phyloP scores from a whole-genome alignment of 331 rosid genomes.

The Spiraea crenata region DNA sequence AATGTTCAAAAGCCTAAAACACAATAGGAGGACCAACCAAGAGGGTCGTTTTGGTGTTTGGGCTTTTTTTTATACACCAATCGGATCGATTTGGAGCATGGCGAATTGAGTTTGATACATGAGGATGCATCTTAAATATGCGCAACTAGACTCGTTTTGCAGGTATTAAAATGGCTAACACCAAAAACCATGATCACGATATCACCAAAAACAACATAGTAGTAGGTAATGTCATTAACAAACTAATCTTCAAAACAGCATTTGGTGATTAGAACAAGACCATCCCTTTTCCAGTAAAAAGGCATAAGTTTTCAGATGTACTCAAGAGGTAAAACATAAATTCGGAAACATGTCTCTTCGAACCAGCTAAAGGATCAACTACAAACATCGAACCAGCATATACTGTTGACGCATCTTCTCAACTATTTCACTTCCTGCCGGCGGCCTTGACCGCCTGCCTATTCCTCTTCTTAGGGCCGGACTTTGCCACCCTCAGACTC shows the following conservation, averaged over 20 bases:
- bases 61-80: too few relatives aligned
- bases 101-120: too few relatives aligned
- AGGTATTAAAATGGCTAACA: neutral
- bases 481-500: slow-evolving; percentile 31
- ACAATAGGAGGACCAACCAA: too few relatives aligned
- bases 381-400: neutral
- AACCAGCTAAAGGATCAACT: neutral
- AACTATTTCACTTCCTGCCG: slow-evolving; percentile 31
- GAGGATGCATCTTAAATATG: too few relatives aligned
- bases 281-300: neutral
- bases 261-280: neutral
- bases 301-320: neutral
- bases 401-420: neutral
- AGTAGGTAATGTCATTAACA: neutral
- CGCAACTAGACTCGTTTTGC: too few relatives aligned
- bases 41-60: too few relatives aligned
- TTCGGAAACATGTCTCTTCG: neutral
- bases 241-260: neutral
- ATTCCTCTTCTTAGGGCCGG: slow-evolving; percentile 40
- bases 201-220: neutral
- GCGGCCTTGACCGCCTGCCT: slow-evolving; percentile 25
- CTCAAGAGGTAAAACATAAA: neutral
- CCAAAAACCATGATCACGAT: neutral
- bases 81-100: too few relatives aligned
- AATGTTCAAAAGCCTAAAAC: too few relatives aligned